Conservation (phyloP, 164 flowering plant species). For the Aristolochia californica region DNA sequence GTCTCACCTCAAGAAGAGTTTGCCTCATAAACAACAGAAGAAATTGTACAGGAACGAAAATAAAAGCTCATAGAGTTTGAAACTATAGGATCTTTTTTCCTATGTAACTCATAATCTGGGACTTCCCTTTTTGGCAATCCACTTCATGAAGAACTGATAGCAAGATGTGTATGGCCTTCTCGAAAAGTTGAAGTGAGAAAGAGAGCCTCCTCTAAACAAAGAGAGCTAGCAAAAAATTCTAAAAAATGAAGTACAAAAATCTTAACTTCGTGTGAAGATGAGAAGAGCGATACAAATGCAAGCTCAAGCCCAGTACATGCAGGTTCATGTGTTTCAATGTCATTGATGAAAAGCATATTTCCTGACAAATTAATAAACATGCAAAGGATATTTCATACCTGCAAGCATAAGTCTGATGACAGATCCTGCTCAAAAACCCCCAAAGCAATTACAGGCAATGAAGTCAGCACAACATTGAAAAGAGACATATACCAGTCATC, state of each 20-base stretch:
- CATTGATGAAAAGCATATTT: neutral
- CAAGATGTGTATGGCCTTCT: no score
- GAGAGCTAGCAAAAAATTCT: neutral
- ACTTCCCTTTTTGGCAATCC: no score
- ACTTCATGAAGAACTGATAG: no score
- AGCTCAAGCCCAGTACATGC: no score
- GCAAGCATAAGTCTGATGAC: slow-evolving; percentile 47
- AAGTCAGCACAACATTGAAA: slow-evolving; percentile 51
- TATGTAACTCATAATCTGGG: no score
- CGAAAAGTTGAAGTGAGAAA: no score
- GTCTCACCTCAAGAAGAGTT: no score
- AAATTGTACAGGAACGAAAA: no score
- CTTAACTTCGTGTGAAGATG: neutral
- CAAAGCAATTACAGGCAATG: slow-evolving; percentile 51
- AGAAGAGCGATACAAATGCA: neutral
- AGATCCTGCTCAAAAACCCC: slow-evolving; percentile 67
- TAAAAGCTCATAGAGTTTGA: no score
- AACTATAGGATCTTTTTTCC: no score
- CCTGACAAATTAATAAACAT: neutral
- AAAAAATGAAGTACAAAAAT: neutral
- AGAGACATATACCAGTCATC: slow-evolving; percentile 54
- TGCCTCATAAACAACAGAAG: no score
- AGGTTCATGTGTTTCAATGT: neutral
- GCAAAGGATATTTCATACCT: slow-evolving; percentile 19
- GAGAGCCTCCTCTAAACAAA: neutral